Evolutionary conservation across 352 stramenopile species (phyloP), one percentile per base, ranked within the genome.

Genomic region (Globisporangium solare): DNA sequence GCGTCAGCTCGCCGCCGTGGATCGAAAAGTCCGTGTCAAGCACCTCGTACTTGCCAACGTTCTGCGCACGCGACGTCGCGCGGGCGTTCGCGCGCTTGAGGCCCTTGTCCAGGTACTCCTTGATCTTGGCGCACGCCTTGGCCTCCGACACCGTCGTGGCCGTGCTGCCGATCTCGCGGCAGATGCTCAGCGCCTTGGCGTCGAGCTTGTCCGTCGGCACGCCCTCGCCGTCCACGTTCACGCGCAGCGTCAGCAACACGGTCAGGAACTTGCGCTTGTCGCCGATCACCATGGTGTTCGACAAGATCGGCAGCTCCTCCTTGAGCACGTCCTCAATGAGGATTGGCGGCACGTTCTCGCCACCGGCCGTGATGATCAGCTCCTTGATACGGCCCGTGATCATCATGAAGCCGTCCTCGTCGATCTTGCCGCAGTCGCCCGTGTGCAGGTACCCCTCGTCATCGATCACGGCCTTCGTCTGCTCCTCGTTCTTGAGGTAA

Each of bases 381-480:
- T 98, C 95, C 71, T 98, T 98, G 74, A 98, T 98, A 56, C 95
- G 90, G 18, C 95, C 95, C 15, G 95, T 98, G 57, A 98, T 98
- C 45, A 67, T 78, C 76, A 98, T 86, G 67, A 98, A 98, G n/a
- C 93, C 88, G 40, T 92, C 71, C 24, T 88, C 74, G 56, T 97
- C 93, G 18, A 97, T 81, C 54, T 89, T 83, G 20, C 86, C 95
- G 41, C 91, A 94, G 64, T 98, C 95, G 21, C 95, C 95, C 18
- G 88, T 96, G 73, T 98, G 89, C 27, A 98, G 69, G 83, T 84
- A 98, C 13, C 95, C 95, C 2, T 98, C 83, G 1, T 64, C 70
- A 61, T 98, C 93, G 51, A 98, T 95, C 51, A 93, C 89, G 0
- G 91, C 83, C 51, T 90, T 91, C 11, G 85, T 95, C 61, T 79